Conservation (phyloP, 2,329 filamentous ascomycete genomes). For the Zymoseptoria ardabiliae region DNA sequence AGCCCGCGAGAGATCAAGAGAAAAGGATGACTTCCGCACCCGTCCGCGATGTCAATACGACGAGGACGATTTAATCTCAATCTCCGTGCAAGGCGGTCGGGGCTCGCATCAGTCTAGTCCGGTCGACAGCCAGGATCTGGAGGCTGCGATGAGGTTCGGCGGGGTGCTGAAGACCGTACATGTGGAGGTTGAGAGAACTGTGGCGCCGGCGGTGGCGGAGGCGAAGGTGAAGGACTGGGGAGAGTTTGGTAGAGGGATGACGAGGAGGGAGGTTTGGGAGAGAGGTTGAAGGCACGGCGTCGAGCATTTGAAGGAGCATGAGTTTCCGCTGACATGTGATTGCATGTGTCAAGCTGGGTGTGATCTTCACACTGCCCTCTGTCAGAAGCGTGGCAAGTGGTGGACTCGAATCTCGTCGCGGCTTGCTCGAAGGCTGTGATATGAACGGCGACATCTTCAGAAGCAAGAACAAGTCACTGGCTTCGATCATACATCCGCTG, state of each 20-base stretch:
- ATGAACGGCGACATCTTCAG: background rate
- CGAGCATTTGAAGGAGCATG: background rate
- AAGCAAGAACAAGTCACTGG: background rate
- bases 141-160: conserved; percentile 9
- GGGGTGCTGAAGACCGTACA: conserved; percentile 12
- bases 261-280: conserved; percentile 12
- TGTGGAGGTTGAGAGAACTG: conserved; percentile 8
- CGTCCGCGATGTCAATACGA: background rate
- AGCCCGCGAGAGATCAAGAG: conserved; percentile 3
- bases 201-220: background rate
- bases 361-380: background rate
- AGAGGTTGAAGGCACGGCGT: background rate
- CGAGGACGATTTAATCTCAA: background rate
- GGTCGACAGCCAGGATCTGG: conserved; percentile 6
- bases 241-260: conserved; percentile 9
- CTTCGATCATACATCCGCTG: background rate
- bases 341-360: background rate
- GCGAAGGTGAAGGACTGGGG: background rate
- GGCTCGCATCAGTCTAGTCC: background rate
- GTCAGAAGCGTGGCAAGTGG: background rate
- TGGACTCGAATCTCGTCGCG: background rate
- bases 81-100: background rate
- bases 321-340: background rate
- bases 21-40: background rate
- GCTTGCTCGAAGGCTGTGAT: background rate